phyloP scores from a whole-genome alignment of 179 eudicot genomes.

The Actinidia polygama region DNA sequence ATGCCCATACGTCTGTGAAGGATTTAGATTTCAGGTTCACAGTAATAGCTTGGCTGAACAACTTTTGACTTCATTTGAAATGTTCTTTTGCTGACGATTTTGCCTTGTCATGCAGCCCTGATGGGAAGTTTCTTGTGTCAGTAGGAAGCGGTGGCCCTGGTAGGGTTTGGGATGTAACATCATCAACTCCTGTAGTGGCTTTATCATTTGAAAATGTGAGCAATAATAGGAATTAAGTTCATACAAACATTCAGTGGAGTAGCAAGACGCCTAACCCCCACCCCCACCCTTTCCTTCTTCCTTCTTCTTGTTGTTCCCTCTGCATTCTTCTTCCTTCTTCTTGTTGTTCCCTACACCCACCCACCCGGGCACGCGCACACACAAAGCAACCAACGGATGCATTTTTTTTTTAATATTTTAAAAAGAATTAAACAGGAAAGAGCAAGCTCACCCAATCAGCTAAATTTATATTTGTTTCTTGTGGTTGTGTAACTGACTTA shows the following conservation, averaged over 20 bases:
- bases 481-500: conserved; percentile 8
- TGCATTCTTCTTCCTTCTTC: no score
- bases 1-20: conserved; percentile 73
- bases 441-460: not conserved
- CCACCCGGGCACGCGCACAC: no score
- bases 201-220: conserved; percentile 74
- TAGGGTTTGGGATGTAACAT: conserved; percentile 84
- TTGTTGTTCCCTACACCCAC: not conserved
- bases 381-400: no score
- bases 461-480: not conserved
- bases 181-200: conserved; percentile 53
- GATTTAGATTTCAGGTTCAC: conserved; percentile 85
- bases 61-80: not conserved
- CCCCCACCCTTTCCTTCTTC: no score
- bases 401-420: no score
- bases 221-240: not conserved
- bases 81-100: not conserved
- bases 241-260: not conserved
- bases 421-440: no score
- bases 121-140: conserved; percentile 84
- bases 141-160: conserved; percentile 87
- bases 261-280: no score
- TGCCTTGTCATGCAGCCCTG: conserved; percentile 59
- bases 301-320: not conserved
- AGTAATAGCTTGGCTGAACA: conserved; percentile 2